phyloP scores from a whole-genome alignment of 192 early-diverging fungal species.

The Backusella macrospora region DNA sequence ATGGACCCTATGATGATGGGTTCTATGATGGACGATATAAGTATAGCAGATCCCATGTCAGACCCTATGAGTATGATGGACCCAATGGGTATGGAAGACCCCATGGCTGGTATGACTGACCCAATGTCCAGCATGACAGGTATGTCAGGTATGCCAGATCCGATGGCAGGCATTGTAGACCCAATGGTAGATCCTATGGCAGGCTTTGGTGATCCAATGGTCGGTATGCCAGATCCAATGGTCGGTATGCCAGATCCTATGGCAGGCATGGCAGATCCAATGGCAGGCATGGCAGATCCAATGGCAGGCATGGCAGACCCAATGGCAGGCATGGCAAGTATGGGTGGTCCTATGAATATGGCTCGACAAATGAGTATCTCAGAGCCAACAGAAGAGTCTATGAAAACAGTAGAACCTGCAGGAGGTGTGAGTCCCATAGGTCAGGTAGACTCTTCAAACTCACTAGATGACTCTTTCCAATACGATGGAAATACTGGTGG shows the following conservation, averaged over 20 bases:
- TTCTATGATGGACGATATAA: not conserved
- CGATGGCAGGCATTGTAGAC: not conserved
- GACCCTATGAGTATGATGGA: not conserved
- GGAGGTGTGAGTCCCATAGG: slow-evolving; percentile 9
- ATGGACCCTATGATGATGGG: slow-evolving; percentile 5
- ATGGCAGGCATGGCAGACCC: not conserved
- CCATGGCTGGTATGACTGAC: not conserved
- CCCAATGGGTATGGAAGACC: not conserved
- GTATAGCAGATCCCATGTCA: not conserved
- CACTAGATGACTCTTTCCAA: not conserved
- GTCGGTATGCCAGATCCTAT: not conserved
- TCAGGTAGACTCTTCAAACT: slow-evolving; percentile 2
- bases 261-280: not conserved
- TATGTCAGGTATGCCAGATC: not conserved
- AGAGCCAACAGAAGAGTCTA: not conserved
- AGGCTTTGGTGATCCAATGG: not conserved
- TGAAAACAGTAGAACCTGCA: not conserved
- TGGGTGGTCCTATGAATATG: not conserved
- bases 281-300: not conserved
- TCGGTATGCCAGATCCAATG: not conserved
- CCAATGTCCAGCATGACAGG: too few relatives aligned
- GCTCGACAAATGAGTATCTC: not conserved
- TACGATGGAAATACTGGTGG: not conserved
- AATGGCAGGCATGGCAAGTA: not conserved
- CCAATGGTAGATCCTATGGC: not conserved